Base-by-base conservation (phyloP, 805 yeast genomes). In the Cyberlindnera mycetangii region DNA sequence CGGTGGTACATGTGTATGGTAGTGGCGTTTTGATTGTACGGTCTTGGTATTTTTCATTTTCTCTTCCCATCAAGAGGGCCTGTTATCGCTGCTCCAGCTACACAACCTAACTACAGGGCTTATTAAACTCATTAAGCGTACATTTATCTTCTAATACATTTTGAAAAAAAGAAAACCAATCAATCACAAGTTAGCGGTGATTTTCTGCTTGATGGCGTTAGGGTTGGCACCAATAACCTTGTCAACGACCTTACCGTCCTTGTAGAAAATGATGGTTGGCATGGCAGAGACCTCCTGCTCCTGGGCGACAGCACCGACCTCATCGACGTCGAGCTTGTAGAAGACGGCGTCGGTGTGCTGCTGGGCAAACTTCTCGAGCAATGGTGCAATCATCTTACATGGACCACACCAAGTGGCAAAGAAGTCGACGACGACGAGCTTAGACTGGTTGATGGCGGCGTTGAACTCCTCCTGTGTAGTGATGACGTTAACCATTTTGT, bases 351-450 rank as follows among this genome's bases (percentile, higher is more conserved):
- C 68, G 22, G 81, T 52, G 78, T 82, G 83, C 60, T 73, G 70
- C 38, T 64, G 64, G 34, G 89, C 72, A 62, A 90, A 83, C 67
- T 85, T 84, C 64, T 90, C 96, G 58, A 92, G 72, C 72, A 88
- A 72, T 58, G 99, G 99, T 44, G 97, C 90, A 70, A 93, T 85
- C 81, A 87, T 87, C 78, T 92, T 93, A 77, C 99, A 92, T 51
- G 99, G 98, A 58, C 97, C 97, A 71, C 99, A 92, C 97, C 98
- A 93, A 50, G 90, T 81, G 59, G 98, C 98, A 64, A 79, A 90
- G 75, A 92, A 93, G 74, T 93, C 98, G 56, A 93, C 88, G 57
- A 93, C 90, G 56, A 89, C 90, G 62, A 89, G 75, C 58, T 85
- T 86, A 55, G 78, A 78, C 60, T 73, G 74, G 47, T 68, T 57